Conservation (phyloP, 352 stramenopile species). For the Globisporangium takayamanum region DNA sequence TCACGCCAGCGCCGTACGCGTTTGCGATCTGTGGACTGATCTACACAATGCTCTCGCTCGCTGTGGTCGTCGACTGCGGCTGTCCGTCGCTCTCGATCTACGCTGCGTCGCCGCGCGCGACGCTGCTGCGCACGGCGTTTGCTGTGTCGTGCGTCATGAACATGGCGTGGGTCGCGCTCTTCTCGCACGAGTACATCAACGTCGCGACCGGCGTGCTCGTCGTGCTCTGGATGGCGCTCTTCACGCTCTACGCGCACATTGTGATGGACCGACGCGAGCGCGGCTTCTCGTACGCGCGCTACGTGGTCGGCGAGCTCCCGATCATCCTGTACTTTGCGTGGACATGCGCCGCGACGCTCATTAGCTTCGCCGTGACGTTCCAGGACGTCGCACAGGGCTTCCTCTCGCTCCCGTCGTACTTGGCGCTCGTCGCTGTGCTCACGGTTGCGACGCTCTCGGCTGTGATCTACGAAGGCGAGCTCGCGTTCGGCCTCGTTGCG, state of each 20-base stretch:
- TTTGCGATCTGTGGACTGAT: slow-evolving; percentile 83
- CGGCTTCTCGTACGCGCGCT: slow-evolving; percentile 41
- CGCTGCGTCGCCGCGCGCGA: slow-evolving; percentile 35
- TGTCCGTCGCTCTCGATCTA: slow-evolving; percentile 56
- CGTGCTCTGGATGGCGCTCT: slow-evolving; percentile 57
- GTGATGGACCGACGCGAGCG: slow-evolving; percentile 30
- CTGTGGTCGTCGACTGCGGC: slow-evolving; percentile 60
- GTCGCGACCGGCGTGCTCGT: slow-evolving; percentile 42
- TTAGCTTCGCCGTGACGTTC: slow-evolving; percentile 57
- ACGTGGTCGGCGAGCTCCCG: slow-evolving; percentile 50
- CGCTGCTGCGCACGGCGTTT: slow-evolving; percentile 50
- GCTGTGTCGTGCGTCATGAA: slow-evolving; percentile 58
- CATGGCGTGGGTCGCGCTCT: slow-evolving; percentile 65
- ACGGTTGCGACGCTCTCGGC: slow-evolving; percentile 44
- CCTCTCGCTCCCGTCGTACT: slow-evolving; percentile 48
- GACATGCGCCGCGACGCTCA: slow-evolving; percentile 61
- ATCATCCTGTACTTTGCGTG: slow-evolving; percentile 70
- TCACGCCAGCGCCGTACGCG: slow-evolving; percentile 66
- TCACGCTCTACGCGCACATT: slow-evolving; percentile 52
- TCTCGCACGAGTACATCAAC: slow-evolving; percentile 61
- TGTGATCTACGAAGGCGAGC: slow-evolving; percentile 48
- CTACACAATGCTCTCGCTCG: slow-evolving; percentile 60
- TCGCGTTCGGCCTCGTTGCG: slow-evolving; percentile 52
- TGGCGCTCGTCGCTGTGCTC: slow-evolving; percentile 51
- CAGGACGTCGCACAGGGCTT: slow-evolving; percentile 41